Evolutionary conservation across 2,329 filamentous ascomycete species (phyloP).

Genomic region (Hymenoscyphus occultus): DNA sequence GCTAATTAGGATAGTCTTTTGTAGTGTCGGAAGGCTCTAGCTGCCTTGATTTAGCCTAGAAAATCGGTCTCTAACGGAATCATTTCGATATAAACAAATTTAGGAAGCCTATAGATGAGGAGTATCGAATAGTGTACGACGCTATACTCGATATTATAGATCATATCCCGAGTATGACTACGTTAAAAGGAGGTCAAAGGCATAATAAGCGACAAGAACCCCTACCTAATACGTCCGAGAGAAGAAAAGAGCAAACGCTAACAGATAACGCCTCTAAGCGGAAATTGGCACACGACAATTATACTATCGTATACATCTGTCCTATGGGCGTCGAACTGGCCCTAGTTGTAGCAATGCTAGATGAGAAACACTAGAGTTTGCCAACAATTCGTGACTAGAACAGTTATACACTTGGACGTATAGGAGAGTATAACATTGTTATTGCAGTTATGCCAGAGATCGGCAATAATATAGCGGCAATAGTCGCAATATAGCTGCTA

Average conservation of each 20-base stretch:
- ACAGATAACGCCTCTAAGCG: background rate
- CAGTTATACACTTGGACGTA: slow-evolving; percentile 18
- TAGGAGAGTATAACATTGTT: slow-evolving; percentile 23
- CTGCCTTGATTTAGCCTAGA: background rate
- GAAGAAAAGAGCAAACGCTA: background rate
- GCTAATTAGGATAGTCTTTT: slow-evolving; percentile 1
- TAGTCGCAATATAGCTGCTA: slow-evolving; percentile 34
- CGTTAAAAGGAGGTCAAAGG: background rate
- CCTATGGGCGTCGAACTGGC: background rate
- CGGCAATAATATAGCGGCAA: slow-evolving; percentile 32
- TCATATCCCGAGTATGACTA: background rate
- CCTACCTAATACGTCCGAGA: background rate
- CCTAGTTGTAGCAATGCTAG: background rate
- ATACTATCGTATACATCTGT: background rate
- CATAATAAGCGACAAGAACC: background rate
- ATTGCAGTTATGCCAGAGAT: slow-evolving; percentile 19
- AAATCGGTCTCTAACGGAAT: background rate
- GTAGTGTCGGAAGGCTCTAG: background rate
- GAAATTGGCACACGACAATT: background rate
- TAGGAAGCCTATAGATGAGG: background rate
- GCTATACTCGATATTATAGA: background rate
- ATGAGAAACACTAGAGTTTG: background rate
- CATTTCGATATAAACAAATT: background rate
- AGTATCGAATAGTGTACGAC: background rate
- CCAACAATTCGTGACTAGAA: slow-evolving; percentile 16